A percentile compares a stretch with the other conserved stretches of the same genome.
Conservation (phyloP, 2,329 filamentous ascomycete genomes). For the Zopfia rhizophila region DNA sequence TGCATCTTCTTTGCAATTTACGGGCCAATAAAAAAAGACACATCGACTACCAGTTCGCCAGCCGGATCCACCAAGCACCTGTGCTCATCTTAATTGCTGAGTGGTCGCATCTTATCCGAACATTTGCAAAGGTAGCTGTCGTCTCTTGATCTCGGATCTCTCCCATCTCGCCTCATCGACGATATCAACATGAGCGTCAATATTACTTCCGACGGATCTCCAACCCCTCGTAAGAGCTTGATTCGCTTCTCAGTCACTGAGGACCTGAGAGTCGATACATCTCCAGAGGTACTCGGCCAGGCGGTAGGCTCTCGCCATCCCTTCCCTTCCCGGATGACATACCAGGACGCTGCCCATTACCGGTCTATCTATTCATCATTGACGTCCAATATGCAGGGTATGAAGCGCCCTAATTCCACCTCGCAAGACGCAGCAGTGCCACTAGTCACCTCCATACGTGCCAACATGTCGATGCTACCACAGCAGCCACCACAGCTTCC, state of each 20-base stretch:
- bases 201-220: conserved; percentile 54
- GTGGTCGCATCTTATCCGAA: conserved; percentile 47
- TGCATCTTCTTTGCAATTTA: conserved; percentile 52
- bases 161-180: conserved; percentile 39
- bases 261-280: conserved; percentile 46
- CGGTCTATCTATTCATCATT: conserved; percentile 39
- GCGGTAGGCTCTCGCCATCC: conserved; percentile 44
- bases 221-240: conserved; percentile 52
- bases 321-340: conserved; percentile 18
- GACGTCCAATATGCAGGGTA: conserved; percentile 49
- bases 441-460: conserved; percentile 49
- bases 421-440: conserved; percentile 34
- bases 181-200: conserved; percentile 48
- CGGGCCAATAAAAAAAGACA: conserved; percentile 38
- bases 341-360: conserved; percentile 26
- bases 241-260: conserved; percentile 40
- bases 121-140: conserved; percentile 40
- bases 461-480: conserved; percentile 38
- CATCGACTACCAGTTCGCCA: conserved; percentile 23
- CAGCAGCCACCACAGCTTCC: conserved; percentile 27
- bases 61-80: conserved; percentile 9
- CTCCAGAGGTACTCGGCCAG: conserved; percentile 44
- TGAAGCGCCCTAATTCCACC: conserved; percentile 40
- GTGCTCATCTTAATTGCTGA: conserved; percentile 29
- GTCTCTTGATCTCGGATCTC: conserved; percentile 42